Base-by-base conservation (phyloP, 148 eudicot species). In the Salicornia ramosissima region DNA sequence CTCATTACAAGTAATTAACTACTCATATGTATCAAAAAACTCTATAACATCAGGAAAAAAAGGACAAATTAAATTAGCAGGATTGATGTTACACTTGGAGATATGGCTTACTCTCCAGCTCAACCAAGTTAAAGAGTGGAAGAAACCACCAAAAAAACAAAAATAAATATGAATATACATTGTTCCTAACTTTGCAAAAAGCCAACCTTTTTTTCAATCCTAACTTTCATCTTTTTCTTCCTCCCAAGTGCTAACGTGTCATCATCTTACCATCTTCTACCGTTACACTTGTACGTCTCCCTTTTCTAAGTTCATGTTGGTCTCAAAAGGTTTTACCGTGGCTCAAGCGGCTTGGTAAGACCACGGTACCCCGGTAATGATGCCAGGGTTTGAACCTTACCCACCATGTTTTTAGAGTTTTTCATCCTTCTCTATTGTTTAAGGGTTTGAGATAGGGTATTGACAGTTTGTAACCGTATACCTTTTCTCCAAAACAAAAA, bases 81-180 rank as follows among this genome's bases (percentile, higher is more conserved):
- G 18, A 12, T 65, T 53, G 49, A n/a, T 65, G 56, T 18, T 60
- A 75, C 33, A 66, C 69, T 53, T 65, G 67, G 57, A 43, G 14
- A 47, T 8, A 15, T 33, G 36, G 34, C 34, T 29, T 30, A 28
- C 15, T 39, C 67, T 12, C 49, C 67, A 40, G 50, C 67, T 63
- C 16, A 55, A 29, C 70, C 72, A 72, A 74, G 69, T 80, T 78
- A 78, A 70, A 25, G 86, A 81, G 83, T 79, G 80, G 57, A 75
- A 83, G 85, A 73, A 79, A 86, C 67, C 33, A 40, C 67, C 49
- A 46, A 52, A 63, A 55, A n/a, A 21, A 8, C 10, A 42, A 65
- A 29, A 36, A 36, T 36, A 36, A 36, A 36, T 3, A 3, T 8
- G 40, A 3, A 36, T 36, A n/a, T n/a, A n/a, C n/a, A n/a, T n/a